These are phyloP conservation scores for Kodamaea laetipori DNA, from an alignment of 805 yeast species.

Conservation along the genomic window DNA sequence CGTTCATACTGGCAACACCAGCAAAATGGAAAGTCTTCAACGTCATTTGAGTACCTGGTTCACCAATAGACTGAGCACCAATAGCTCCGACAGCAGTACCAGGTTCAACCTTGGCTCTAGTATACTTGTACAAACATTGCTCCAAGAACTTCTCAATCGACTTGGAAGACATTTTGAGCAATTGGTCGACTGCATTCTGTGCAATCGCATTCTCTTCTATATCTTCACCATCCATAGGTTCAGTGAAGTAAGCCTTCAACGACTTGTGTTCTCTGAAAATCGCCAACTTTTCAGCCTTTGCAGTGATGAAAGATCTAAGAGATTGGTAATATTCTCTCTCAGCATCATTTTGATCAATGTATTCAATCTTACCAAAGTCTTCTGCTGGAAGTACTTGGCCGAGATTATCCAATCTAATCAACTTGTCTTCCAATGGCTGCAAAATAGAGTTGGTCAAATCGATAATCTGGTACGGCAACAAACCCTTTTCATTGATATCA, in stretches of 20 bases:
- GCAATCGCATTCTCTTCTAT: constrained; percentile 28
- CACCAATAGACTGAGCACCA: constrained; percentile 99
- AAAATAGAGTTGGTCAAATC: constrained; percentile 57
- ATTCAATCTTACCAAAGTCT: constrained; percentile 54
- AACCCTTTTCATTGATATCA: constrained; percentile 50
- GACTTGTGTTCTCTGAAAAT: constrained; percentile 45
- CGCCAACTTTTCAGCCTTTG: constrained; percentile 61
- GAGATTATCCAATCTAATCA: constrained; percentile 71
- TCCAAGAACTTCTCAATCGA: constrained; percentile 68
- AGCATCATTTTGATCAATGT: constrained; percentile 82
- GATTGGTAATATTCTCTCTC: constrained; percentile 84
- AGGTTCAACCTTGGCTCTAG: constrained; percentile 92
- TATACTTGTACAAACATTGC: constrained; percentile 79
- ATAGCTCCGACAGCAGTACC: constrained; percentile 99
- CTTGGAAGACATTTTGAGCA: constrained; percentile 62
- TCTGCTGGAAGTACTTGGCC: constrained; percentile 55
- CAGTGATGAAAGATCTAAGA: constrained; percentile 60
- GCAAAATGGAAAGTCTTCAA: constrained; percentile 93
- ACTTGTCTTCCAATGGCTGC: constrained; percentile 57
- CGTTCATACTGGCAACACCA: constrained; percentile 99
- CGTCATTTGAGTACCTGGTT: constrained; percentile 99
- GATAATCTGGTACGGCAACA: constrained; percentile 71
- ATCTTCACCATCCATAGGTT: constrained; percentile 40
- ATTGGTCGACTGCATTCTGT: constrained; percentile 57
- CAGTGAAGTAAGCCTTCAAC: constrained; percentile 36